These are phyloP conservation scores for Arthroderma sp. DNA, from an alignment of 2,329 filamentous ascomycete species.

Conservation along the genomic window DNA sequence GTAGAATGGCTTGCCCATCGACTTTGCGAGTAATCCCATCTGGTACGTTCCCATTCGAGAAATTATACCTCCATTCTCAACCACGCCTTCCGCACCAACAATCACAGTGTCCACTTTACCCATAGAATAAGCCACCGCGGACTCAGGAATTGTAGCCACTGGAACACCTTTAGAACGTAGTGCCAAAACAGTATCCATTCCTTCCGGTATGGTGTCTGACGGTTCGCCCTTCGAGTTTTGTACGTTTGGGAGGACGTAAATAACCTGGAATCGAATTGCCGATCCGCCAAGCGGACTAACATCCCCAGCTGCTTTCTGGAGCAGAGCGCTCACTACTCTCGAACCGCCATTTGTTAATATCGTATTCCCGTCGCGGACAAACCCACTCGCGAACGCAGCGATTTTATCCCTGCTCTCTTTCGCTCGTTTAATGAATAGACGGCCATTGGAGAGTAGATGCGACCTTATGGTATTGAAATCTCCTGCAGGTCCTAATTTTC, in stretches of 20 bases:
- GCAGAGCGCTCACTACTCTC: slow-evolving; percentile 64
- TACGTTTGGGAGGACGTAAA: slow-evolving; percentile 51
- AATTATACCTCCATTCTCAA: slow-evolving; percentile 87
- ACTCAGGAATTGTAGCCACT: slow-evolving; percentile 67
- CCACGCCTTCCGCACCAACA: slow-evolving; percentile 66
- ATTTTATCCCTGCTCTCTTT: slow-evolving; percentile 76
- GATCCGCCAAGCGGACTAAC: slow-evolving; percentile 37
- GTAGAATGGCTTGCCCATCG: slow-evolving; percentile 65
- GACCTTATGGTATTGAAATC: slow-evolving; percentile 73
- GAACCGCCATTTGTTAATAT: slow-evolving; percentile 88
- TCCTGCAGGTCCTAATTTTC: slow-evolving; percentile 38
- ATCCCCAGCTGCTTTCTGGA: slow-evolving; percentile 60
- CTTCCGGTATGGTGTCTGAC: slow-evolving; percentile 41
- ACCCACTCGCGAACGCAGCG: slow-evolving; percentile 62
- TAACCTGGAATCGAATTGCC: slow-evolving; percentile 63
- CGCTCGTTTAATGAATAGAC: slow-evolving; percentile 73
- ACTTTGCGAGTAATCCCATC: slow-evolving; percentile 67
- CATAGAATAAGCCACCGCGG: slow-evolving; percentile 67
- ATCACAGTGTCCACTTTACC: slow-evolving; percentile 57
- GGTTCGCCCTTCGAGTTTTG: slow-evolving; percentile 16
- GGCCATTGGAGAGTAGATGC: slow-evolving; percentile 73
- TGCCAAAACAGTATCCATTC: slow-evolving; percentile 54
- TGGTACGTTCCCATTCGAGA: slow-evolving; percentile 77
- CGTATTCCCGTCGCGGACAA: slow-evolving; percentile 63
- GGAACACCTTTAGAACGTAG: slow-evolving; percentile 63